Percentiles rank a stretch among this genome's conserved stretches.
Evolutionary conservation across 495 filamentous ascomycete genomes (phyloP).

Genomic region (Lasiosphaeris hirsuta): DNA sequence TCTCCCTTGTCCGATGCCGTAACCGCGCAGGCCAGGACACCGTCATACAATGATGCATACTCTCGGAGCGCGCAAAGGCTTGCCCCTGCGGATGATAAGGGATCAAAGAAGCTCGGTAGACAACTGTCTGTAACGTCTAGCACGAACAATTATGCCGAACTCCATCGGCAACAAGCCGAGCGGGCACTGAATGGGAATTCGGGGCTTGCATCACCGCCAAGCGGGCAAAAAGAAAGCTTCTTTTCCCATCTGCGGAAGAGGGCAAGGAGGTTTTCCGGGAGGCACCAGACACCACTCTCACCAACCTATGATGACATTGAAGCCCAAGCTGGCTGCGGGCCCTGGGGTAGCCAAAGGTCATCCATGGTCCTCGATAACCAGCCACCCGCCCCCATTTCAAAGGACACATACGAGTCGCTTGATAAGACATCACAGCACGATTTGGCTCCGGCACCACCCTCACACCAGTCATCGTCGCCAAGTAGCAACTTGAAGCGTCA

Average conservation of each 20-base stretch:
- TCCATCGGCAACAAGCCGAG: conserved; percentile 88
- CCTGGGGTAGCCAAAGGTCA: conserved; percentile 79
- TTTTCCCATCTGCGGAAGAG: conserved; percentile 96
- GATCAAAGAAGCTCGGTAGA: conserved; percentile 87
- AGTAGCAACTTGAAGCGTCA: conserved; percentile 58
- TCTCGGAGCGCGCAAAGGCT: conserved; percentile 25
- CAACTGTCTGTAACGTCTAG: conserved; percentile 95
- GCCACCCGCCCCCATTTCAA: conserved; percentile 49
- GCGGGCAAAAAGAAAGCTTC: conserved; percentile 85
- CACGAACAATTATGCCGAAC: conserved; percentile 81
- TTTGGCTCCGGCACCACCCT: conserved; percentile 53
- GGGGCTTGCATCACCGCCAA: conserved; percentile 59
- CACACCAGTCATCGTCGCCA: conserved; percentile 47
- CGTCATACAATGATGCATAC: conserved; percentile 48
- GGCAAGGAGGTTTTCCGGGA: conserved; percentile 86
- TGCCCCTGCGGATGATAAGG: conserved; percentile 58
- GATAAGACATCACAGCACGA: conserved; percentile 78
- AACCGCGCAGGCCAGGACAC: conserved; percentile 72
- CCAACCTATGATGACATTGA: conserved; percentile 80
- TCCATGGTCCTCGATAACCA: conserved; percentile 74
- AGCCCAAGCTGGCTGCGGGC: conserved; percentile 84
- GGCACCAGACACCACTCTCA: conserved; percentile 73
- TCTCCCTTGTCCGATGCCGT: conserved; percentile 90
- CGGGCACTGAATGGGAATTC: conserved; percentile 80
- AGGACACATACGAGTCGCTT: conserved; percentile 61